These are phyloP conservation scores for Epichloe gansuensis DNA, from an alignment of 2,329 filamentous ascomycete genomes.

Conservation along the genomic window DNA sequence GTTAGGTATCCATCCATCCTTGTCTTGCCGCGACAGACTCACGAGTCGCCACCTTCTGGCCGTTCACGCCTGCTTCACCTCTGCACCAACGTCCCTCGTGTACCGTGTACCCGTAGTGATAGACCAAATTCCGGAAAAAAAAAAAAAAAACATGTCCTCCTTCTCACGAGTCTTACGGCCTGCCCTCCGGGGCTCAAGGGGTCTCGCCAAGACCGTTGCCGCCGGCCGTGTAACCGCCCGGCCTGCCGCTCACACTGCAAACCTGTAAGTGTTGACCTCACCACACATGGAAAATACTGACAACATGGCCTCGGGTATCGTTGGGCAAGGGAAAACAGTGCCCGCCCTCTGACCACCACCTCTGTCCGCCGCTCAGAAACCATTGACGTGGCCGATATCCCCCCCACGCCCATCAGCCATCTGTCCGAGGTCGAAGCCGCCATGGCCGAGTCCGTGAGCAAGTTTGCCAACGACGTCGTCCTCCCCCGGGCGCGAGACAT, in stretches of 20 bases:
- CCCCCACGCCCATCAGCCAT: conserved; percentile 85
- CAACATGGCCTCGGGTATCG: too few species aligned
- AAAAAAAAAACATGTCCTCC: conserved; percentile 26
- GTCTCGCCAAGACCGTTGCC: conserved; percentile 18
- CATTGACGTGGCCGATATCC: conserved; percentile 59
- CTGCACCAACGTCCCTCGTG: too few species aligned
- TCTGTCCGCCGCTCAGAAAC: conserved; percentile 32
- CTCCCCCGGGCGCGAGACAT: conserved; percentile 89
- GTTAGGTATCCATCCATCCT: too few species aligned
- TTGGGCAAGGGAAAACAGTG: not conserved
- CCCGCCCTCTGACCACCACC: conserved; percentile 49
- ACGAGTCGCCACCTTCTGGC: too few species aligned
- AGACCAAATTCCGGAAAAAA: not conserved
- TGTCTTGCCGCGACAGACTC: too few species aligned
- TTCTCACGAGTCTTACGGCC: conserved; percentile 39
- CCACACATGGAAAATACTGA: too few species aligned
- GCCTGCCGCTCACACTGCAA: not conserved
- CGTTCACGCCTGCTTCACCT: not conserved
- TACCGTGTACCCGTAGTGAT: too few species aligned
- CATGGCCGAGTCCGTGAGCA: conserved; percentile 81
- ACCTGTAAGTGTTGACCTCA: conserved; percentile 13
- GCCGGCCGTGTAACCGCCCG: not conserved
- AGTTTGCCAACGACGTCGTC: conserved; percentile 81
- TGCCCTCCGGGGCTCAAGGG: conserved; percentile 32
- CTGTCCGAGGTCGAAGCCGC: conserved; percentile 79